Evolutionary conservation across 1,284 basidiomycete genomes (phyloP), one percentile per base, ranked within the genome.

Genomic region (Termitomyces sp.): DNA sequence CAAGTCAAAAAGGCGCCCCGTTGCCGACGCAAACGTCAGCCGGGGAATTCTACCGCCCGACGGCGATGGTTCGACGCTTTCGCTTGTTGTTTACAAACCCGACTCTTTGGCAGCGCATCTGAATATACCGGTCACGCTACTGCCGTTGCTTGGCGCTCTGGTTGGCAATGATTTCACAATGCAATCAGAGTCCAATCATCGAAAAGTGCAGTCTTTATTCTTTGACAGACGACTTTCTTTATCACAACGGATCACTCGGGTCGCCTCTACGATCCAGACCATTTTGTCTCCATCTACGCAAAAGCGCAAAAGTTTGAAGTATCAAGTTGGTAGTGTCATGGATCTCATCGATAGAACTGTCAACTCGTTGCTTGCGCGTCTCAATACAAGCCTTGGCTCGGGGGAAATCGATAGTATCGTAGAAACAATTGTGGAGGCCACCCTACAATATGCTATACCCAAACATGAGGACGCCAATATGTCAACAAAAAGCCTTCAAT

Each of bases 151-250:
- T n/a, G 91, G 87, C 9, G 86, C 91, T 2, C 73, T 96, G 1
- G 81, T 92, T 8, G 94, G 94, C 30, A 95, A 94, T 67, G 94
- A 96, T 68, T 92, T 86, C 64, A 79, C 85, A 0, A 80, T 68
- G 64, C 78, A 68, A 60, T 75, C 71, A 26, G 70, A 68, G 52
- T 69, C 73, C 24, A 70, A 70, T 31, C 73, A 71, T 38, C 73
- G 71, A 52, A 80, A 78, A 56, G 70, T 81, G n/a, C 84, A 83
- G 62, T 75, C 71, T 0, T 64, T 87, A 19, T 88, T 90, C 67
- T 91, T 90, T 62, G 82, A 87, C 40, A 73, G 78, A 42, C 70
- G 73, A n/a, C 68, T 83, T 26, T 78, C 78, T 0, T 66, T 75
- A 21, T 69, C 74, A 26, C 82, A 84, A 63, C 81, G 87, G 34